Evolutionary conservation across 2,329 filamentous ascomycete species (phyloP).

Genomic region (Talaromyces rugulosus): DNA sequence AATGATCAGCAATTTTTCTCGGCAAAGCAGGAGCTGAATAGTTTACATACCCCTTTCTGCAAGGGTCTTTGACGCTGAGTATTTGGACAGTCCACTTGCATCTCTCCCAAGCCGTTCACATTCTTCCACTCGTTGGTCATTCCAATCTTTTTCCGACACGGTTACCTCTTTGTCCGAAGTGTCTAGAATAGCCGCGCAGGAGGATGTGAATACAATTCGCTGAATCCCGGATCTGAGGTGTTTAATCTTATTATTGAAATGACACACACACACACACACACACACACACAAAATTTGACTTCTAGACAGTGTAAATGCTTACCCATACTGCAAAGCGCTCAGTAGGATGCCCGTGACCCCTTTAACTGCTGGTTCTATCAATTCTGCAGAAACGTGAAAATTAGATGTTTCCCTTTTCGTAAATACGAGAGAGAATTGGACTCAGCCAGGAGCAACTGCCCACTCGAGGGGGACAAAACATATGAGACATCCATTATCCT

Average conservation of each 20-base stretch:
- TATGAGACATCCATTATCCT: not conserved
- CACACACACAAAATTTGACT: not conserved
- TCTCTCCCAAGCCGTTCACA: not conserved
- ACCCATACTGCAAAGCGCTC: constrained; percentile 1
- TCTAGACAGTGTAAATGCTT: not conserved
- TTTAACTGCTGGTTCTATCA: not conserved
- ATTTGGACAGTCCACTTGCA: not conserved
- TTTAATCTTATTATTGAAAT: not conserved
- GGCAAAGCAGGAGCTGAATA: not conserved
- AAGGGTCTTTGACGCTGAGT: not conserved
- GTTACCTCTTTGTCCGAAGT: not conserved
- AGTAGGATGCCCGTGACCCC: not conserved
- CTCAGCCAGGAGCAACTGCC: too few relatives aligned
- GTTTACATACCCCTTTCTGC: not conserved
- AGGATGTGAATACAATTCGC: not conserved
- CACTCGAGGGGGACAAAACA: too few relatives aligned
- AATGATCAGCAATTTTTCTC: too few relatives aligned
- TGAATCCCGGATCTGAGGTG: not conserved
- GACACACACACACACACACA: not conserved
- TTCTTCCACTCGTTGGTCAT: not conserved
- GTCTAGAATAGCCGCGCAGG: constrained; percentile 2
- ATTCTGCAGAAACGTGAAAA: not conserved
- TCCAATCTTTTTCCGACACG: constrained; percentile 2
- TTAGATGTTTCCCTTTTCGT: too few relatives aligned
- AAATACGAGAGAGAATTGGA: too few relatives aligned